These are phyloP conservation scores for Gynochthodes officinalis DNA, from an alignment of 257 asterid genomes.

Conservation along the genomic window DNA sequence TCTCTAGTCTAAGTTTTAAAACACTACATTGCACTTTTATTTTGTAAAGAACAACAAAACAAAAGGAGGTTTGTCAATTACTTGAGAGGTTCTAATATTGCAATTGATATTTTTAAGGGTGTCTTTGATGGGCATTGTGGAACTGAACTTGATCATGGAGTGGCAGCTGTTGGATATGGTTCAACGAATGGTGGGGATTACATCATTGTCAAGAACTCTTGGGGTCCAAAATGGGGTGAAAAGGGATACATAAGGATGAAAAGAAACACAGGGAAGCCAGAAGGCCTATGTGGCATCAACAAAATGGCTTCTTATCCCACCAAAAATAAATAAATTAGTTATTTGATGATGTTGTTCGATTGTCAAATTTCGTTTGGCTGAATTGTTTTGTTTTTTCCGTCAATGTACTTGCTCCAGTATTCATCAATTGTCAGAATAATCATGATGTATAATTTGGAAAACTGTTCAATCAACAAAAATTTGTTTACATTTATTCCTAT, in stretches of 20 bases:
- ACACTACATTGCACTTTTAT: too few relatives aligned
- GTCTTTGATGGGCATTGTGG: slow-evolving; percentile 68
- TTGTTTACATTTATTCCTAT: too few relatives aligned
- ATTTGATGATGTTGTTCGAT: not conserved
- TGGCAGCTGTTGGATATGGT: slow-evolving; percentile 30
- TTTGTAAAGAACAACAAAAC: too few relatives aligned
- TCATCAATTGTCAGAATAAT: not conserved
- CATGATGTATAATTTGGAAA: not conserved
- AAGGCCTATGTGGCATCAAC: slow-evolving; percentile 59
- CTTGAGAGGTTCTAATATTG: too few relatives aligned
- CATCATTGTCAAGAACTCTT: slow-evolving; percentile 59
- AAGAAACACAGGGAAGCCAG: slow-evolving; percentile 49
- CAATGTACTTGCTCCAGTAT: not conserved
- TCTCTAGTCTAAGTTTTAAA: too few relatives aligned
- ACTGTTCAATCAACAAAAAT: not conserved
- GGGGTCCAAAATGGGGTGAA: slow-evolving; percentile 74
- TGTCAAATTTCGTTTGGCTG: not conserved
- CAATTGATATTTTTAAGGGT: slow-evolving; percentile 36
- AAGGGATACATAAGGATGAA: slow-evolving; percentile 62
- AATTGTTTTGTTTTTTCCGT: not conserved
- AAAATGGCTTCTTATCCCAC: slow-evolving; percentile 60
- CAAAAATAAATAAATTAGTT: slow-evolving; percentile 30
- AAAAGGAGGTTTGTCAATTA: too few relatives aligned
- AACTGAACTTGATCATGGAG: slow-evolving; percentile 28
- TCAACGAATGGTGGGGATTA: slow-evolving; percentile 25